These are phyloP conservation scores for Phytophthora sp. DNA, from an alignment of 352 stramenopile genomes.

Conservation along the genomic window DNA sequence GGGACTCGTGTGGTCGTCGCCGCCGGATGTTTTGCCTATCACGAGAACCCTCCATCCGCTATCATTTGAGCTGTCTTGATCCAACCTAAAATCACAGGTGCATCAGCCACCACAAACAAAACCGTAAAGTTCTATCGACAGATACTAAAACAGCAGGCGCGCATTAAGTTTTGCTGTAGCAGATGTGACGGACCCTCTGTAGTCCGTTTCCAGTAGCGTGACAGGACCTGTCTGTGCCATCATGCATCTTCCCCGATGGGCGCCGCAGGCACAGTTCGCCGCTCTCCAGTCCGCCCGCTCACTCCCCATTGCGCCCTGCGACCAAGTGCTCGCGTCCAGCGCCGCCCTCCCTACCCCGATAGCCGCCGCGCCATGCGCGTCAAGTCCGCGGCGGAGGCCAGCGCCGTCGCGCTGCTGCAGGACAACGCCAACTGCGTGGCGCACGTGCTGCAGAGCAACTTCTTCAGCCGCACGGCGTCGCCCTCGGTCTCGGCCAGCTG, in stretches of 20 bases:
- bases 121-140: background rate
- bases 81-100: too few species aligned
- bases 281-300: conserved; percentile 22
- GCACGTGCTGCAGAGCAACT: conserved; percentile 41
- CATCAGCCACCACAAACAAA: background rate
- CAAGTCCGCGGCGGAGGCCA: conserved; percentile 34
- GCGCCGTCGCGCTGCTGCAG: conserved; percentile 29
- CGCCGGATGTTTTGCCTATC: conserved; percentile 8
- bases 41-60: too few species aligned
- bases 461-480: conserved; percentile 39
- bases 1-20: conserved; percentile 13
- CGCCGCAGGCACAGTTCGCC: conserved; percentile 18
- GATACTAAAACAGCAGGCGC: background rate
- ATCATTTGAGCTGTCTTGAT: too few species aligned
- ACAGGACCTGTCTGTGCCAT: conserved; percentile 8
- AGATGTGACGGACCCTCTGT: background rate
- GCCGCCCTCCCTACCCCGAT: background rate
- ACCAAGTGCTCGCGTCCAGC: too few species aligned
- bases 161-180: background rate
- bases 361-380: conserved; percentile 20
- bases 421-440: conserved; percentile 44
- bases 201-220: background rate
- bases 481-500: conserved; percentile 40
- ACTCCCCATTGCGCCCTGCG: too few species aligned
- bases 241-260: conserved; percentile 20